Evolutionary conservation across 169 alveolate genomes (phyloP), one percentile per base, ranked within the genome.

Genomic region (Plasmodium gallinaceum): DNA sequence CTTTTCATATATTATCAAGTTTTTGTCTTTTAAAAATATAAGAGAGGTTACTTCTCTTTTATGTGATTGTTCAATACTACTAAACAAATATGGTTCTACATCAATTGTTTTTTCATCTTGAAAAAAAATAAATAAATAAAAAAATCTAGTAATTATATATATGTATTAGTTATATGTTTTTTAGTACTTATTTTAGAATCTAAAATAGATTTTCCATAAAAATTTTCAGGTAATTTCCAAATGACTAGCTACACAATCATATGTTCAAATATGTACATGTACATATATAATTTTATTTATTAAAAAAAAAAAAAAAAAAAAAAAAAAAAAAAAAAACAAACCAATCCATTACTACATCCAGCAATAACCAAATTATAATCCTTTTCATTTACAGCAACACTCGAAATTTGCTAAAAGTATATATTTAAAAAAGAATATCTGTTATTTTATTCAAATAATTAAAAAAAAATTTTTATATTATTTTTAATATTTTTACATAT

Each of bases 331-430:
- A 7, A 9, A 45, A 18, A 8, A 7, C 80, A 45, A 68, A 80
- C 90, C 90, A 80, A 45, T 66, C 90, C 90, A 51, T 80, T 80
- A 26, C 73, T 80, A n/a, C 83, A 80, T 39, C 90, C 90, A 18
- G 90, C 90, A 61, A 80, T 66, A 22, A 80, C 80, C 61, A 80
- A 54, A 61, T 80, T 42, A 52, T 80, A 66, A 65, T 51, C 73
- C 43, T 61, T 80, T 66, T 45, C 90, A 70, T 80, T 80, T 32
- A 80, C 76, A 66, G 52, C 61, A n/a, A 83, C 90, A 54, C 83
- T 80, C 24, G 90, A 66, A 57, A 80, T 80, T 80, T 80, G 90
- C 90, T 80, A 61, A 24, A 80, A 52, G 5, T 52, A 14, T n/a
- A 39, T 39, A 37, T 66, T 32, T 66, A n/a, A 32, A 7, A 66